Evolutionary conservation across 1,139 yeast species (phyloP), one percentile per base, ranked within the genome.

Genomic region (Debaryomyces sp.): DNA sequence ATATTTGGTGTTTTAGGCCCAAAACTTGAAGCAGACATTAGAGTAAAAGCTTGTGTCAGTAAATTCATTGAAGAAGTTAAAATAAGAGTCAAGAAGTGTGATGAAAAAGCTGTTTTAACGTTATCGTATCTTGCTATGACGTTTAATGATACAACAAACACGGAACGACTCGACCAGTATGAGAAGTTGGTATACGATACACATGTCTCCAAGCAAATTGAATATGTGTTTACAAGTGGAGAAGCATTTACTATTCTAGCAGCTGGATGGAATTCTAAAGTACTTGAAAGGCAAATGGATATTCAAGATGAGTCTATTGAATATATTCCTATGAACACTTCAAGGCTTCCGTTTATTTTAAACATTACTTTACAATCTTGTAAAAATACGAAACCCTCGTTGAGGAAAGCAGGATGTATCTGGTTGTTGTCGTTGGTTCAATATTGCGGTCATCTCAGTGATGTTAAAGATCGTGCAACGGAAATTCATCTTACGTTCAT

Each of bases 391-490:
- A 89, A 88, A 55, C 97, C 97, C 0, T 68, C 85, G 1, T 64
- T 87, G 41, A 75, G 95, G 52, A 86, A 81, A 55, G 88, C 94
- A 1, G 82, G 92, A 0, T 89, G 96, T 66, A 80, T 92, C 36
- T 91, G 98, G 96, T 71, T 94, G 18, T 72, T 94, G 17, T 87
- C 96, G 1, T 60, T 91, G 42, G 85, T 84, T 6, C 96, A 90
- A 59, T 89, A 81, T 58, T 85, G 92, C 61, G 84, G 86, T 2
- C 75, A 79, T 41, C 62, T 76, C 6, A 61, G 72, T 0, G 64
- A 64, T 0, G 68, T 88, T 1, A 65, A 69, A 47, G 70, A 67
- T 1, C 70, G 70, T 17, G 70, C 89, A 1, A 67, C 78, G 5
- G 80, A 77, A 36, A 81, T 91, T 37, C 97, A 94, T 62, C 62